Base-by-base conservation (phyloP, 495 filamentous ascomycete genomes). In the Astrothelium subdiscretum region DNA sequence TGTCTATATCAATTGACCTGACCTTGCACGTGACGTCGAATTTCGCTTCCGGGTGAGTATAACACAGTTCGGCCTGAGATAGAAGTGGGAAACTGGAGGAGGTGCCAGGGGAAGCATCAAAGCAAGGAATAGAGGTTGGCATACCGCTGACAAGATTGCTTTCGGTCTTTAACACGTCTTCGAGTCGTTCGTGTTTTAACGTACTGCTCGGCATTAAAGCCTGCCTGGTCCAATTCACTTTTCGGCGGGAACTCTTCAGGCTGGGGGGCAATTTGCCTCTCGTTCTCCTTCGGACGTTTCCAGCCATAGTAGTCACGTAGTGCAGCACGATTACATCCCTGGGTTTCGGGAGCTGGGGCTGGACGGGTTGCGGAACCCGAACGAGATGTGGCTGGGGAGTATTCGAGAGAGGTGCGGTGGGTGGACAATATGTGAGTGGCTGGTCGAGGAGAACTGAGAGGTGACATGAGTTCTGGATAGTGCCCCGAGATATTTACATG, bases 221-320 rank as follows among this genome's bases (percentile, higher is more conserved):
- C 71, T 13, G 78, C 72, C 31, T 70, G 67, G 73, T 89, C 86
- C 27, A 88, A 73, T 69, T 85, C 81, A 44, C 71, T 73, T 31
- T 73, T 59, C 70, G 77, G 63, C 68, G 67, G 60, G 65, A 70
- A 63, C 72, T 77, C 63, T 72, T 69, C 60, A 0, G 58, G 29
- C 0, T n/a, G n/a, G n/a, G 54, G 59, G 1, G 61, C 32, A 18
- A 63, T 63, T 11, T 69, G 67, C 57, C 66, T 68, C 11, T 67
- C 69, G 31, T 68, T 64, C 15, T 62, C 63, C 10, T 70, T 70
- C 11, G 72, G 71, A 8, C 83, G 77, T 69, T 87, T 88, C 61
- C 97, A 81, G 66, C 90, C 89, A 75, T 97, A 98, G 78, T 96
- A 97, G 67, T 96, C 90, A 62, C 94, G 87, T 18, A 98, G 82